phyloP scores from a whole-genome alignment of 2,329 filamentous ascomycete genomes.

The Pseudopyricularia javanii region DNA sequence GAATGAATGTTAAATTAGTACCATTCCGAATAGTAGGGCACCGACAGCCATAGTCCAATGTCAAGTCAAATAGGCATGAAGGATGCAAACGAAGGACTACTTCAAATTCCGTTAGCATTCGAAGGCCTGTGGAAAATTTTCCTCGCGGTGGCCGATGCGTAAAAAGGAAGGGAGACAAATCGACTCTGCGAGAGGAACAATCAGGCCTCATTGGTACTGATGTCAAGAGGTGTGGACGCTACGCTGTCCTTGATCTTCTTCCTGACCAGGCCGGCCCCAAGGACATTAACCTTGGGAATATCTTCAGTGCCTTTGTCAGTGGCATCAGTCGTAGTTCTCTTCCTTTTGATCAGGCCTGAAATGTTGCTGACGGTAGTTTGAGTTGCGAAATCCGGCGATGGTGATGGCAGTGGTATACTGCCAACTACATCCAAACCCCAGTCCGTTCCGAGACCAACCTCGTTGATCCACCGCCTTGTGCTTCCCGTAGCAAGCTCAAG shows the following conservation, averaged over 20 bases:
- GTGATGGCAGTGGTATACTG: constrained; percentile 10
- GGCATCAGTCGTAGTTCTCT: constrained; percentile 4
- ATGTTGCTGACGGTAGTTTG: constrained; percentile 29
- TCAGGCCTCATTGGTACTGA: too few relatives aligned
- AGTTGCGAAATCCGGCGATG: constrained; percentile 1
- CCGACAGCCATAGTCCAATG: too few relatives aligned
- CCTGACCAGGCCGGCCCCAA: constrained; percentile 24
- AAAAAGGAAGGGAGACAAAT: background rate
- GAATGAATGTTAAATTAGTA: too few relatives aligned
- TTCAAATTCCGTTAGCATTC: too few relatives aligned
- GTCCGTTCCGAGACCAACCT: constrained; percentile 41
- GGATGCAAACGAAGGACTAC: too few relatives aligned
- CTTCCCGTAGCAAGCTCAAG: constrained; percentile 49
- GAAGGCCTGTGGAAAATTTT: too few relatives aligned
- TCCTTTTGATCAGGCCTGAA: constrained; percentile 30
- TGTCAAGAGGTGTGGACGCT: background rate
- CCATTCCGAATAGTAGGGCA: too few relatives aligned
- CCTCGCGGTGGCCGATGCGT: too few relatives aligned
- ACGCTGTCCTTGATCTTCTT: constrained; percentile 25
- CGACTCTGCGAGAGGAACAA: background rate
- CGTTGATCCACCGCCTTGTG: constrained; percentile 57
- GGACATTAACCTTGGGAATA: constrained; percentile 7
- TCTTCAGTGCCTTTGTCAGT: background rate
- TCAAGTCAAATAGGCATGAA: too few relatives aligned
- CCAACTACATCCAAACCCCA: constrained; percentile 43